A percentile compares a stretch with the other conserved stretches of the same genome.
phyloP scores from a whole-genome alignment of 2,329 filamentous ascomycete genomes.

The Cadophora malorum region DNA sequence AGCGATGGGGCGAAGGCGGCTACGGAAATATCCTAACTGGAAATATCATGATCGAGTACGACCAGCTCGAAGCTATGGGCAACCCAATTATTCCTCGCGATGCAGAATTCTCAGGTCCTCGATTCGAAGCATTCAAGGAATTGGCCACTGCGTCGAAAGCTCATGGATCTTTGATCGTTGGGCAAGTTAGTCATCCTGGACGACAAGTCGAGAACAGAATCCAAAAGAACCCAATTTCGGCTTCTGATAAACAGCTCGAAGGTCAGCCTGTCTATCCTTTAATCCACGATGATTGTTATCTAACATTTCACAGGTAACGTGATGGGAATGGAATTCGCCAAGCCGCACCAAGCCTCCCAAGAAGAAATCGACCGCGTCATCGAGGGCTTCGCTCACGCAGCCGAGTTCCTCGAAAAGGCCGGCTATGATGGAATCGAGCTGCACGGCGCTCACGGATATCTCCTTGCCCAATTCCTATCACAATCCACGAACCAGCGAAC shows the following conservation, averaged over 20 bases:
- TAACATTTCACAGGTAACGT: conserved; percentile 34
- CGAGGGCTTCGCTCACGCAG: conserved; percentile 66
- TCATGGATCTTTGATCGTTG: conserved; percentile 63
- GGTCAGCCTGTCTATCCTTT: conserved; percentile 32
- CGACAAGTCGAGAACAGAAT: conserved; percentile 46
- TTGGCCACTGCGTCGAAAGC: conserved; percentile 61
- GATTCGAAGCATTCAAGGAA: conserved; percentile 65
- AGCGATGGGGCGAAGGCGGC: conserved; percentile 64
- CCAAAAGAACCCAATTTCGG: conserved; percentile 49
- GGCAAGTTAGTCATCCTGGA: conserved; percentile 68
- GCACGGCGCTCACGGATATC: conserved; percentile 45
- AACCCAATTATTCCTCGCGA: conserved; percentile 64
- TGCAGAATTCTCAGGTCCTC: conserved; percentile 57
- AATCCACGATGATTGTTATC: background rate
- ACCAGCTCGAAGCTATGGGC: conserved; percentile 61
- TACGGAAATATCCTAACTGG: conserved; percentile 65
- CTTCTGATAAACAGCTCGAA: conserved; percentile 49
- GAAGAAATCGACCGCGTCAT: conserved; percentile 63
- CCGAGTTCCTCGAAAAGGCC: conserved; percentile 66
- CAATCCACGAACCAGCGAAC: conserved; percentile 42
- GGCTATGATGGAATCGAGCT: conserved; percentile 60
- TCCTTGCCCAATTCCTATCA: conserved; percentile 44
- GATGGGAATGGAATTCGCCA: conserved; percentile 58
- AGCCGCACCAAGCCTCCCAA: conserved; percentile 59
- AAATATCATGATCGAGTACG: conserved; percentile 69